phyloP scores from a whole-genome alignment of 108 stramenopile species.

The Cyclostephanos invisitatus region DNA sequence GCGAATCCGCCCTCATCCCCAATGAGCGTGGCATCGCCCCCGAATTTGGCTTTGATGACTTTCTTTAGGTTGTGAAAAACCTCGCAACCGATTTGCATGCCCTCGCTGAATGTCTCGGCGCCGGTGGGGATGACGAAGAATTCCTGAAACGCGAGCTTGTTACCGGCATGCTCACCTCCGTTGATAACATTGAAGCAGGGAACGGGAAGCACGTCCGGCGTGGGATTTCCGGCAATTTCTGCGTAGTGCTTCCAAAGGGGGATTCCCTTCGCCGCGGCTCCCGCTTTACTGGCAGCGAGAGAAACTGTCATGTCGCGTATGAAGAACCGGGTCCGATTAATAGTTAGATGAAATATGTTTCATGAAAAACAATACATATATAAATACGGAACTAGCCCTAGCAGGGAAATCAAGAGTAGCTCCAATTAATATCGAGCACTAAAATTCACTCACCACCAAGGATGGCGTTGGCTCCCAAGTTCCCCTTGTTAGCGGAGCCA shows the following conservation, averaged over 20 bases:
- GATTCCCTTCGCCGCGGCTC: slow-evolving; percentile 93
- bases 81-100: slow-evolving; percentile 98
- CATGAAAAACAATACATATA: no score
- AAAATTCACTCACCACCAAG: slow-evolving; percentile 85
- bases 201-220: slow-evolving; percentile 92
- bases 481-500: slow-evolving; percentile 95
- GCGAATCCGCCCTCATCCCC: slow-evolving; percentile 99
- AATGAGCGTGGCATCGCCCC: slow-evolving; percentile 97
- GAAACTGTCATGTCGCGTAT: slow-evolving; percentile 66
- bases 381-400: not conserved
- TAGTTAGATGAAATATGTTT: not conserved
- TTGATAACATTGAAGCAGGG: slow-evolving; percentile 99
- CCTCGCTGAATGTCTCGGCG: slow-evolving; percentile 90
- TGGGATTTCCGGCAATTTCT: slow-evolving; percentile 95
- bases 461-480: slow-evolving; percentile 99
- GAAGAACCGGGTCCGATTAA: slow-evolving; percentile 5
- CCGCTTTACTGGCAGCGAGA: slow-evolving; percentile 96
- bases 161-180: slow-evolving; percentile 99
- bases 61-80: slow-evolving; percentile 97
- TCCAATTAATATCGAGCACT: not conserved
- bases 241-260: slow-evolving; percentile 99
- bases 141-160: slow-evolving; percentile 98
- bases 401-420: not conserved
- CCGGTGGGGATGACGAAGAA: slow-evolving; percentile 99
- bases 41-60: slow-evolving; percentile 98